Base-by-base conservation (phyloP, 2,329 filamentous ascomycete genomes). In the Neofusicoccum kwambonambiense region DNA sequence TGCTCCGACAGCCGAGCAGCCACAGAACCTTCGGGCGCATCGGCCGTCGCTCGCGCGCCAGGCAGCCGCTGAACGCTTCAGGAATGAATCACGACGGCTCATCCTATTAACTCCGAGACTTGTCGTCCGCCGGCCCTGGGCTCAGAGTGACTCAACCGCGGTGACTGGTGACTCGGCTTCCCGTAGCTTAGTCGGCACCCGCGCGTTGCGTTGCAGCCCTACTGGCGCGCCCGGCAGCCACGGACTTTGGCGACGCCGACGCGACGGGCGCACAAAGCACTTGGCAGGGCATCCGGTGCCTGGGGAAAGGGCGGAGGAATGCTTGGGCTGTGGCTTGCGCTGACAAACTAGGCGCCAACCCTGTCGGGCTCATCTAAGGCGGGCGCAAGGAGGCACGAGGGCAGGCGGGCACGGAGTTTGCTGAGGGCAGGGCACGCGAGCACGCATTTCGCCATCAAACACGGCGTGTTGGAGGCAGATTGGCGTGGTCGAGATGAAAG, bases 241-340 rank as follows among this genome's bases (percentile, higher is more conserved):
- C 54, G 54, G 54, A 45, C 34, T 22, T 35, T 45, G 54, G 5
- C 11, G 54, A n/a, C 39, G 54, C 54, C 54, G 54, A 45, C 22
- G 27, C n/a, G 27, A n/a, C 50, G 50, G 50, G 50, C 31, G 50
- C 41, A 58, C 54, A 58, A 37, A 8, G n/a, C 19, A 41, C 56
- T 60, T 60, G 56, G 56, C 56, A 60, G 56, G 56, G 56, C 56
- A 60, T 13, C n/a, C 27, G 54, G 54, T 45, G 41, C 52, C 54
- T 58, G 39, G 56, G 47, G 56, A 60, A 60, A 47, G 56, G 42
- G 56, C 56, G 56, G 42, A 60, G 56, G 42, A 60, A 49, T 60
- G 56, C 56, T 9, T 39, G 19, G 56, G 31, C 56, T 58, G 54
- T 58, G 54, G 54, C 54, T 58, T 58, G 54, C 19, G 54, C 39